Base-by-base conservation (phyloP, 352 stramenopile genomes). In the Phytophthora colocasiae region DNA sequence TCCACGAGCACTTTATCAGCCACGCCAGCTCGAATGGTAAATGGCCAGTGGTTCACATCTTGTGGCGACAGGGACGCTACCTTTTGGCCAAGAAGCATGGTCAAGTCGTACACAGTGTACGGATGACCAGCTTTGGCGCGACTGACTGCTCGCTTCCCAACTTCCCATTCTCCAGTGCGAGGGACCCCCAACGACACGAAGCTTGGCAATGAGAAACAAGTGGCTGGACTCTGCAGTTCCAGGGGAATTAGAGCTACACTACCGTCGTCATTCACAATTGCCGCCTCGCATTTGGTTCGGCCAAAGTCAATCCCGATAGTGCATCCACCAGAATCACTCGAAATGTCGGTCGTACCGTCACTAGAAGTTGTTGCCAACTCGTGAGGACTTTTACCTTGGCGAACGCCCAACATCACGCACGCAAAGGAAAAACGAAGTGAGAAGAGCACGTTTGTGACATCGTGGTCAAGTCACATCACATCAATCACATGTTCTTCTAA, bases 1-100 rank as follows among this genome's bases (percentile, higher is more conserved):
- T 81, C 75, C 0, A 88, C 38, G 0, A 83, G 31, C 4, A 50
- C 77, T 53, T 83, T 85, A 14, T 55, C 77, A 34, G 41, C 57
- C 14, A 61, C 36, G 2, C 69, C 77, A 3, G 58, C 12, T 7
- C 56, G 66, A 12, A 83, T 50, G 1, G 38, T 31, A 52, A 88
- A 88, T 11, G 63, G 24, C 80, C 80, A 88, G 2, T 46, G 67
- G 48, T 22, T 52, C 15, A 69, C 7, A 48, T 80, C 63, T 27
- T 47, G 14, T 15, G 26, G 44, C 31, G 14, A 14, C 40, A 69
- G 45, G 34, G 54, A 52, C 6, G 52, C 22, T 8, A 76, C n/a
- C 36, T 80, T 80, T 24, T 52, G 46, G 1, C 74, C 74, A 5
- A 75, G 48, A 2, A 82, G 29, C 29, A 66, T 31, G 2, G 66